phyloP scores from a whole-genome alignment of 805 yeast genomes.

The Candida krabiensis region DNA sequence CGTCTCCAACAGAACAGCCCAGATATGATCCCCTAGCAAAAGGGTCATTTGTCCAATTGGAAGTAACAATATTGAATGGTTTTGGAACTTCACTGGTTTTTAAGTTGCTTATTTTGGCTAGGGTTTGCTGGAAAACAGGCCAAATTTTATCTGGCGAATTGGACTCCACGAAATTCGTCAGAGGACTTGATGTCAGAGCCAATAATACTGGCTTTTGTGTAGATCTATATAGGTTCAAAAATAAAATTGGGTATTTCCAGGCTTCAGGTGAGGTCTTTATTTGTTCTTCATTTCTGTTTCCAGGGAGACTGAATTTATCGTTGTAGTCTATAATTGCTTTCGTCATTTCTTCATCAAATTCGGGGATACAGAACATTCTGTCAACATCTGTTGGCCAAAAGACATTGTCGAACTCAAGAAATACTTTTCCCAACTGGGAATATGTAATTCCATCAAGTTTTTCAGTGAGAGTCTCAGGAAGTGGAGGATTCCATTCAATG shows the following conservation, averaged over 20 bases:
- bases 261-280: constrained; percentile 19
- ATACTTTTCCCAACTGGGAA: constrained; percentile 47
- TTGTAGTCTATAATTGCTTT: constrained; percentile 10
- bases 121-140: constrained; percentile 44
- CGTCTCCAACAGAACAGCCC: constrained; percentile 32
- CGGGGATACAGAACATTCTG: constrained; percentile 32
- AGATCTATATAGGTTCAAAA: constrained; percentile 30
- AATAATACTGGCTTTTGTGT: constrained; percentile 39
- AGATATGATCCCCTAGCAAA: constrained; percentile 48
- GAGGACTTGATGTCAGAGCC: constrained; percentile 49
- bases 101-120: constrained; percentile 32
- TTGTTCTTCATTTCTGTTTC: constrained; percentile 9
- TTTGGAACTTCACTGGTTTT: constrained; percentile 19
- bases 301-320: constrained; percentile 1
- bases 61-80: constrained; percentile 28
- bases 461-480: constrained; percentile 34
- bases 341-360: constrained; percentile 27
- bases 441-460: constrained; percentile 34
- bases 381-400: constrained; percentile 45
- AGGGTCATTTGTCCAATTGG: constrained; percentile 55
- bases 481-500: constrained; percentile 32
- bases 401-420: constrained; percentile 44
- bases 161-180: constrained; percentile 48
- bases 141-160: constrained; percentile 41
- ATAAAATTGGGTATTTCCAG: constrained; percentile 30